phyloP scores from a whole-genome alignment of 495 filamentous ascomycete genomes.

The Penicillium canescens region DNA sequence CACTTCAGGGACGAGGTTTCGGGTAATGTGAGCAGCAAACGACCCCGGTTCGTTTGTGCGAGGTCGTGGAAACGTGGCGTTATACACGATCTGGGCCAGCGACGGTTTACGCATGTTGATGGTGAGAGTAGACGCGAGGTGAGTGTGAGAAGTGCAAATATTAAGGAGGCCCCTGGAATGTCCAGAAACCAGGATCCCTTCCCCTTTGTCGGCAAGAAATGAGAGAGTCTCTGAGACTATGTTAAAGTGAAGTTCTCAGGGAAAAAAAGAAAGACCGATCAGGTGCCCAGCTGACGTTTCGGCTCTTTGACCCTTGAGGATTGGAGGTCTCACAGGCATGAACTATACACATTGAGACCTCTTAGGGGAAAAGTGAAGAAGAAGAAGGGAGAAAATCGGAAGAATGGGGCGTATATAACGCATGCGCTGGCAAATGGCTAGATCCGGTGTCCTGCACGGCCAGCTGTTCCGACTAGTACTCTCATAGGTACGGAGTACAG shows the following conservation, averaged over 20 bases:
- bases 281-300: conserved; percentile 10
- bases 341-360: too few relatives aligned
- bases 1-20: conserved; percentile 83
- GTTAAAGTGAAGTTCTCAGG: neutral
- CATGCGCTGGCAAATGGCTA: conserved; percentile 16
- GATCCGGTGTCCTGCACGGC: conserved; percentile 10
- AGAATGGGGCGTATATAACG: conserved; percentile 12
- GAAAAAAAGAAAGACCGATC: neutral
- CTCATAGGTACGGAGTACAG: neutral
- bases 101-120: conserved; percentile 60
- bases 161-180: conserved; percentile 7
- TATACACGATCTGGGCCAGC: conserved; percentile 56
- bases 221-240: neutral
- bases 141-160: neutral
- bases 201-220: neutral
- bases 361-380: neutral
- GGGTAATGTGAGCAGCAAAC: conserved; percentile 59
- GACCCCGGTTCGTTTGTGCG: conserved; percentile 53
- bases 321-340: conserved; percentile 12
- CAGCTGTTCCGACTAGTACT: conserved; percentile 9
- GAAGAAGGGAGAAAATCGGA: conserved; percentile 3
- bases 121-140: neutral
- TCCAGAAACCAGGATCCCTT: neutral
- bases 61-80: conserved; percentile 57
- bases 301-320: conserved; percentile 12